Base-by-base conservation (phyloP, 179 eudicot species). In the Silene vulgaris region DNA sequence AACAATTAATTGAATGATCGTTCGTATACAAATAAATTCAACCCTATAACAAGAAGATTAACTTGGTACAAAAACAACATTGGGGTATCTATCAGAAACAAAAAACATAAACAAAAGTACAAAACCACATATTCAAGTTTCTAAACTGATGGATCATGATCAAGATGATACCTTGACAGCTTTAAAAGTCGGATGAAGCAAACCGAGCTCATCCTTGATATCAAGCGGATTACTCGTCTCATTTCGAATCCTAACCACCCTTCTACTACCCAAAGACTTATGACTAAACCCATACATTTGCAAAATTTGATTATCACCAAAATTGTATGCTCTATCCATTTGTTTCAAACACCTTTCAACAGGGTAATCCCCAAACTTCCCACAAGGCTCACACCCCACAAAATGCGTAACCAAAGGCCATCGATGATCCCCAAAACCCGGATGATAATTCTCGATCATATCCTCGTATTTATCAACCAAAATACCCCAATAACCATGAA, bases 321-420 rank as follows among this genome's bases (percentile, higher is more conserved):
- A 52, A 52, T 52, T 78, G 6, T 45, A 78, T 0, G 80, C 80
- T 12, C 80, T 65, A 13, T 78, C 77, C 80, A 78, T 73, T 12
- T 69, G 62, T 50, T 35, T 78, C 60, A 78, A 73, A 29, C 80
- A 78, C 72, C 23, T 73, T 73, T 78, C 80, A 45, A 73, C 76
- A 3, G 77, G 77, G 60, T 78, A 78, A 65, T 78, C 73, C 0
- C 73, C 63, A 3, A 65, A 73, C 29, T 69, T 78, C 3, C 54
- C 76, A 73, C 80, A 78, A 8, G 80, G 76, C 73, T 78, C 73
- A 43, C 80, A 78, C 11, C 80, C 80, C 7, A 65, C 73, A 66
- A 73, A 78, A 37, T 78, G 80, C 5, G 80, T 78, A 5, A 78
- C 80, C 57, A 78, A 73, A 19, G 77, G 80, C 80, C 80, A 78